Conservation (phyloP, 352 stramenopile genomes). For the Globisporangium lucens region DNA sequence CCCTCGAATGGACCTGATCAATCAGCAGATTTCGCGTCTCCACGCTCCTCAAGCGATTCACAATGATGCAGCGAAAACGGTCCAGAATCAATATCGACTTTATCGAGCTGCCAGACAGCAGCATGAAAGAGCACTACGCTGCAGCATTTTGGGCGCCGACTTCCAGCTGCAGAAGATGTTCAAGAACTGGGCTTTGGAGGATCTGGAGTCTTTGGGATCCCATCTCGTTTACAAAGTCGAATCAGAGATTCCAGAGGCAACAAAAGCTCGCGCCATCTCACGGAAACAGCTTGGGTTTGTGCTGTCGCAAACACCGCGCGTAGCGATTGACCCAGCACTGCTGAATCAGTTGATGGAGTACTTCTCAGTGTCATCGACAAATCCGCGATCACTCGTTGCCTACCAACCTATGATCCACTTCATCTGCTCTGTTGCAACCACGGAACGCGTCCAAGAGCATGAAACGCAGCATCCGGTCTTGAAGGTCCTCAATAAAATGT, state of each 20-base stretch:
- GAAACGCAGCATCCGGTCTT: slow-evolving; percentile 23
- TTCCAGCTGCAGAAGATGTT: slow-evolving; percentile 35
- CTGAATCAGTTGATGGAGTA: slow-evolving; percentile 41
- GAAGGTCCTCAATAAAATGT: slow-evolving; percentile 24
- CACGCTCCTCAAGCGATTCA: slow-evolving; percentile 33
- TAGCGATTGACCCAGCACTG: slow-evolving; percentile 40
- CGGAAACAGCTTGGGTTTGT: slow-evolving; percentile 59
- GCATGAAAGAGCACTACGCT: not conserved
- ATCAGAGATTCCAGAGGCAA: slow-evolving; percentile 27
- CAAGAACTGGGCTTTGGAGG: slow-evolving; percentile 34
- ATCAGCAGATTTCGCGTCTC: slow-evolving; percentile 28
- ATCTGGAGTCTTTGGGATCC: slow-evolving; percentile 36
- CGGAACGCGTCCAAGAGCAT: slow-evolving; percentile 30
- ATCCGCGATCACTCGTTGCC: slow-evolving; percentile 21
- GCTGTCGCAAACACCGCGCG: slow-evolving; percentile 35
- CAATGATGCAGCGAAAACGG: slow-evolving; percentile 38
- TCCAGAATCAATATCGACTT: slow-evolving; percentile 38
- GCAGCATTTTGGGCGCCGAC: slow-evolving; percentile 34
- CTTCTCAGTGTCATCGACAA: slow-evolving; percentile 27
- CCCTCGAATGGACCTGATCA: slow-evolving; percentile 19
- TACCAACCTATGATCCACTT: slow-evolving; percentile 49
- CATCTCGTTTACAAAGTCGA: slow-evolving; percentile 40
- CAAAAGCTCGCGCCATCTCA: slow-evolving; percentile 25
- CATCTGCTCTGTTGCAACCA: slow-evolving; percentile 36
- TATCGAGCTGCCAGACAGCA: slow-evolving; percentile 25